Conservation (phyloP, 2,329 filamentous ascomycete species). For the Leptoxyphium fumago region DNA sequence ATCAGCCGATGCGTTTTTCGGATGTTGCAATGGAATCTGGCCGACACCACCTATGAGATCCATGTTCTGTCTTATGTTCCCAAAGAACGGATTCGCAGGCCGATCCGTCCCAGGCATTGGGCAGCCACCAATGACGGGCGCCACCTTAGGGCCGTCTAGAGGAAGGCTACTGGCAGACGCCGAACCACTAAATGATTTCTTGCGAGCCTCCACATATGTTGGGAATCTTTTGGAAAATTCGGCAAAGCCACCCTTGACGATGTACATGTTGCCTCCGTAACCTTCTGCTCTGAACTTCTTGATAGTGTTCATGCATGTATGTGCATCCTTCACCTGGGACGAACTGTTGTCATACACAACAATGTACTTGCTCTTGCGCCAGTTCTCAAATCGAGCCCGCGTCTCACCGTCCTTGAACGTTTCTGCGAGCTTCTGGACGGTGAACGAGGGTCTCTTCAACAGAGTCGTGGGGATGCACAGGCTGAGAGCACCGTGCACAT, state of each 20-base stretch:
- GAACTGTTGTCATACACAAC: constrained; percentile 78
- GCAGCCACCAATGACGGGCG: constrained; percentile 80
- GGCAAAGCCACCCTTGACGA: constrained; percentile 70
- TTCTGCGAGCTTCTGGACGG: constrained; percentile 70
- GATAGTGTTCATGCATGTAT: constrained; percentile 68
- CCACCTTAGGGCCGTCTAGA: constrained; percentile 40
- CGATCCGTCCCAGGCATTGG: constrained; percentile 57
- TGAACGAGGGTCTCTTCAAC: constrained; percentile 80
- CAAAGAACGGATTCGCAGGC: constrained; percentile 77
- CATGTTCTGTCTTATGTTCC: constrained; percentile 92
- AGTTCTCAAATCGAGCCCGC: constrained; percentile 57
- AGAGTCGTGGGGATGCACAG: constrained; percentile 91
- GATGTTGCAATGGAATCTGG: constrained; percentile 51
- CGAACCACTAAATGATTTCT: constrained; percentile 1
- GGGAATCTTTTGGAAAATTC: constrained; percentile 57
- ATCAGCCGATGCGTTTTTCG: constrained; percentile 32
- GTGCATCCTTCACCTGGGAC: constrained; percentile 63
- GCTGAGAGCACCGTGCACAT: constrained; percentile 70
- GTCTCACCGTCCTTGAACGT: constrained; percentile 65
- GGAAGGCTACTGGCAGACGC: constrained; percentile 22
- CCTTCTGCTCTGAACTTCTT: constrained; percentile 85
- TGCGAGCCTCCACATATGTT: constrained; percentile 40
- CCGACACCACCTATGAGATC: constrained; percentile 88
- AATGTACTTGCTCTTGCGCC: constrained; percentile 60
- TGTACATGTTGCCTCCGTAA: constrained; percentile 57